Conservation (phyloP, 257 asterid genomes). For the Cruciata laevipes region DNA sequence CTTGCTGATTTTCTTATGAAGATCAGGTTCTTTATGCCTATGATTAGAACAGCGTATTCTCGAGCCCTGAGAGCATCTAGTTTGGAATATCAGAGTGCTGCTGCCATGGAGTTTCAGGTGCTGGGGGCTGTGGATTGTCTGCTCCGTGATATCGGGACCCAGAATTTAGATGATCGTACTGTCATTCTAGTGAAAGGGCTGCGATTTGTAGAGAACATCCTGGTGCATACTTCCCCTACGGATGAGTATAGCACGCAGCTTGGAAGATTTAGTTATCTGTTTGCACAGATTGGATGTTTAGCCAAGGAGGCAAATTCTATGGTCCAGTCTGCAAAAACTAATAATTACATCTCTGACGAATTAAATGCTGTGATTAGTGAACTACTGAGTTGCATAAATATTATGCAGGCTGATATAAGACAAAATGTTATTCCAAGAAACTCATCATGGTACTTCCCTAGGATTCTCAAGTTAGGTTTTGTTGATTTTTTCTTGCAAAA, state of each 20-base stretch:
- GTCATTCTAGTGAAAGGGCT: neutral
- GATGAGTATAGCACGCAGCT: neutral
- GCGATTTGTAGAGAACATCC: neutral
- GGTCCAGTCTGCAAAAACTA: neutral
- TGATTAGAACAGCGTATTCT: neutral
- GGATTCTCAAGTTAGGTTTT: neutral
- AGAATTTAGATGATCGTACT: neutral
- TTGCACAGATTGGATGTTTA: neutral
- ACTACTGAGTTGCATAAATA: neutral
- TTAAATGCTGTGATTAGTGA: neutral
- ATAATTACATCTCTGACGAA: neutral
- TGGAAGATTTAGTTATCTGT: neutral
- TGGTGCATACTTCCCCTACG: neutral
- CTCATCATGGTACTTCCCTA: neutral
- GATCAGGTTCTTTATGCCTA: neutral
- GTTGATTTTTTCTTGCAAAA: neutral
- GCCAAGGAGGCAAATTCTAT: neutral
- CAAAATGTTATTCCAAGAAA: neutral
- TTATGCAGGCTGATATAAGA: neutral
- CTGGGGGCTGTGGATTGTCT: conserved; percentile 1
- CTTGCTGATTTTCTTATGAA: neutral
- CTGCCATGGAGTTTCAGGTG: neutral
- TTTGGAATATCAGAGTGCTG: neutral
- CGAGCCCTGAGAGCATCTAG: neutral
- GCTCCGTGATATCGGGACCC: neutral